A percentile compares a stretch with the other conserved stretches of the same genome.
Evolutionary conservation across 352 stramenopile species (phyloP).

Genomic region (Globisporangium barbulae): DNA sequence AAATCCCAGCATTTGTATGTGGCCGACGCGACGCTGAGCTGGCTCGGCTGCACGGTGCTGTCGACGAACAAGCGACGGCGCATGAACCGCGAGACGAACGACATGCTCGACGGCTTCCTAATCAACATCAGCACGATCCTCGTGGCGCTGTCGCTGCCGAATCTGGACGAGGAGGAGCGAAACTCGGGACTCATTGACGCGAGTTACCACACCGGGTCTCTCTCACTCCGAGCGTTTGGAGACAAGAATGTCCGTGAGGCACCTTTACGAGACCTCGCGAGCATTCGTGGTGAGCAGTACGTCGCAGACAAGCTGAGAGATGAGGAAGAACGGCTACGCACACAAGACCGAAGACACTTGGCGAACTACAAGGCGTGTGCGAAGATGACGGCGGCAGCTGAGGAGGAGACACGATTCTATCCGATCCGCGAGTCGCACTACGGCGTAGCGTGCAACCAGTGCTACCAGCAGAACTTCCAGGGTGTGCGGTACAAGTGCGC

Average conservation of each 20-base stretch:
- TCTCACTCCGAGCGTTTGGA: constrained; percentile 48
- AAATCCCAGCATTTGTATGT: constrained; percentile 44
- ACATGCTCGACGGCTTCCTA: constrained; percentile 63
- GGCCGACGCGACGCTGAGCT: constrained; percentile 56
- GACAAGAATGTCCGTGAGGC: constrained; percentile 18
- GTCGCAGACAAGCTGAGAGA: constrained; percentile 7
- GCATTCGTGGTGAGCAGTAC: constrained; percentile 13
- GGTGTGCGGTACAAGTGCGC: constrained; percentile 69
- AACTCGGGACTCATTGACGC: constrained; percentile 32
- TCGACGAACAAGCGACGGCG: constrained; percentile 43
- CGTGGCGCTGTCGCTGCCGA: constrained; percentile 33
- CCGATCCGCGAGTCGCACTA: constrained; percentile 49
- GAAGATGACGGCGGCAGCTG: constrained; percentile 1
- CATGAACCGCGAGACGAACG: constrained; percentile 43
- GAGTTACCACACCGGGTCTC: constrained; percentile 46
- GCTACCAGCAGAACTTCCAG: constrained; percentile 51
- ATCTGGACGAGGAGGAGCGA: constrained; percentile 28
- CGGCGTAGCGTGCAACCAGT: constrained; percentile 71
- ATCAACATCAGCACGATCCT: constrained; percentile 61
- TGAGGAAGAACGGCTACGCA: constrained; percentile 24
- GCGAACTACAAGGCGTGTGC: constrained; percentile 19
- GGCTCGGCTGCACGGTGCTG: constrained; percentile 44
- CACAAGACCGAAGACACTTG: constrained; percentile 25
- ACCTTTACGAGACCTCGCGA: constrained; percentile 17
- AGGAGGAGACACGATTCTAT: constrained; percentile 33